A percentile compares a stretch with the other conserved stretches of the same genome.
Conservation (phyloP, 2,329 filamentous ascomycete species). For the Cladosporium velox region DNA sequence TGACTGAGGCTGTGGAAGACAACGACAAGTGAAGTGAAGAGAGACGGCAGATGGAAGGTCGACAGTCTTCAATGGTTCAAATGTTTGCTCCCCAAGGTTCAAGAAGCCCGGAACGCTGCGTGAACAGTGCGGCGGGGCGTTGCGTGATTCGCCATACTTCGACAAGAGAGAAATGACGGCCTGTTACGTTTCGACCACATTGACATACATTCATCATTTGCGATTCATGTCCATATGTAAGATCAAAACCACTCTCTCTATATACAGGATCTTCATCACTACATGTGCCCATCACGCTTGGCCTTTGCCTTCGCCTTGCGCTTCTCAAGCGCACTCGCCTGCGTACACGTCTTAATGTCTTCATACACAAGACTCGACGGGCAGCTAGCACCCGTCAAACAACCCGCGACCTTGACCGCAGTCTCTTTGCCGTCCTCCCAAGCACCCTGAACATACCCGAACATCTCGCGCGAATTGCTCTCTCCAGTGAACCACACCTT, state of each 20-base stretch:
- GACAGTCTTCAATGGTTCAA: neutral
- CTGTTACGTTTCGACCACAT: neutral
- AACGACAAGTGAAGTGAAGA: neutral
- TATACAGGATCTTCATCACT: neutral
- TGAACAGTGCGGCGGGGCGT: neutral
- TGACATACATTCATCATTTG: neutral
- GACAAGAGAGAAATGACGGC: neutral
- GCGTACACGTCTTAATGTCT: slow-evolving; percentile 11
- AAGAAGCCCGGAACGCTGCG: neutral
- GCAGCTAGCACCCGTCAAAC: slow-evolving; percentile 10
- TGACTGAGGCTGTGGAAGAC: neutral
- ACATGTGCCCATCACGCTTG: neutral
- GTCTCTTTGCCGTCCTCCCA: slow-evolving; percentile 19
- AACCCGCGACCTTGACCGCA: slow-evolving; percentile 2
- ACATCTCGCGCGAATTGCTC: slow-evolving; percentile 8
- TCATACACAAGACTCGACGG: slow-evolving; percentile 17
- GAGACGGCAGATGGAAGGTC: neutral
- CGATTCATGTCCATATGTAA: neutral
- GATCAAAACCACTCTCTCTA: neutral
- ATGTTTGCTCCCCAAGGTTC: neutral
- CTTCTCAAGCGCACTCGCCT: slow-evolving; percentile 10
- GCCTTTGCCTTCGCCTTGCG: neutral
- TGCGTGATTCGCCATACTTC: neutral
- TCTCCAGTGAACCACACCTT: slow-evolving; percentile 17
- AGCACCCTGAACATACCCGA: slow-evolving; percentile 16